Evolutionary conservation across 2,329 filamentous ascomycete species (phyloP).

Genomic region (Madurella mycetomatis): DNA sequence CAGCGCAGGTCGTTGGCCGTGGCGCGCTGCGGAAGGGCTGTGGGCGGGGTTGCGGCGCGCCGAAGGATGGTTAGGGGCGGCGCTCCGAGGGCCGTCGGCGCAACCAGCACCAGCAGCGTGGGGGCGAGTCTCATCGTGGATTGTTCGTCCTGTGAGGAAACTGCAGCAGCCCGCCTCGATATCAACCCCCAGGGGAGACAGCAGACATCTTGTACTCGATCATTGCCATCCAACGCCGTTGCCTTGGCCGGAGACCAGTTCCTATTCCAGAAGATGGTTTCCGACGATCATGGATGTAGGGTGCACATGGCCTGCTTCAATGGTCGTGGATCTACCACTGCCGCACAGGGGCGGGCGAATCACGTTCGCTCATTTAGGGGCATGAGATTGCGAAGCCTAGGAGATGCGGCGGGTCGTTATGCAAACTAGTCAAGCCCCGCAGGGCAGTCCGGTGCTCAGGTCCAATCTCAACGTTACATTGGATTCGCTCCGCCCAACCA

Average conservation of each 20-base stretch:
- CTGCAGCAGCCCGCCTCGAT: neutral
- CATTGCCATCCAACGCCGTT: neutral
- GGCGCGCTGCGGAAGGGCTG: conserved; percentile 32
- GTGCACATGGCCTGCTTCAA: conserved; percentile 1
- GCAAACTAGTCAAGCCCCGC: neutral
- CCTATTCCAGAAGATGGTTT: neutral
- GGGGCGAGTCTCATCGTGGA: conserved; percentile 2
- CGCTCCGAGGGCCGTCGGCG: neutral
- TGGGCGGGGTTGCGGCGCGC: conserved; percentile 19
- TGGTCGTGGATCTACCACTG: neutral
- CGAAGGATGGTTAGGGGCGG: neutral
- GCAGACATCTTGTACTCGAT: neutral
- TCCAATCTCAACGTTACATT: conserved; percentile 1
- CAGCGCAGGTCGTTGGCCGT: conserved; percentile 32
- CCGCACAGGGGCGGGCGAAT: neutral
- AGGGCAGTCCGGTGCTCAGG: neutral
- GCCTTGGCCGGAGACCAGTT: neutral
- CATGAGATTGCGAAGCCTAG: conserved; percentile 4
- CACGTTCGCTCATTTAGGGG: neutral
- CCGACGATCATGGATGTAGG: neutral
- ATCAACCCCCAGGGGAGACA: too few species aligned
- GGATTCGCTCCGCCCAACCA: neutral
- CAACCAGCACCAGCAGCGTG: neutral
- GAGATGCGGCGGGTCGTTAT: too few species aligned
- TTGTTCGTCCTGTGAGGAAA: neutral